Evolutionary conservation across 169 alveolate genomes (phyloP), one percentile per base, ranked within the genome.

Genomic region (Cryptosporidium felis): DNA sequence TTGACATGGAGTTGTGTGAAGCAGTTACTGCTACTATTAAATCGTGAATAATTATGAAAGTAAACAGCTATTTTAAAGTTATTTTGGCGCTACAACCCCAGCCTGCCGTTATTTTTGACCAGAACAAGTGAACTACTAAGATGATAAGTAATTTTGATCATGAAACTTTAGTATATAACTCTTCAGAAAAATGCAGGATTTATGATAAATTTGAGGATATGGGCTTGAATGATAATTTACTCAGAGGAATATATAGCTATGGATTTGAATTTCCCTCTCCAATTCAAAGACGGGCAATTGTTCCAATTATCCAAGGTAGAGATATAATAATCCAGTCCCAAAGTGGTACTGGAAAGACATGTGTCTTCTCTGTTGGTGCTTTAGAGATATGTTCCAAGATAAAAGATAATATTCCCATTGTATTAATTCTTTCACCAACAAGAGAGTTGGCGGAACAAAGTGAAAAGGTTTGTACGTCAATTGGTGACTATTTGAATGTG

Each of bases 181-280:
- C 67, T 9, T 51, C 85, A 2, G 85, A 74, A 45, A 46, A 74
- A 12, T 74, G 47, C 41, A 49, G 56, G 32, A 16, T 53, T 18
- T 74, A 51, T 44, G 28, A 74, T 58, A 53, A 98, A 23, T 97
- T 98, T 89, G 99, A 96, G 47, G 94, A 93, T 0, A 91, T 97
- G 94, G 96, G 96, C 10, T 91, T 98, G 58, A 96, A 95, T 61
- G 99, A 97, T 89, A 98, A 97, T 66, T 92, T 97, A 32, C 93
- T 98, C 45, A 96, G 98, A 91, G 99, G 99, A 56, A 95, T 98
- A 60, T 96, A 95, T 82, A 96, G 99, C 26, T 98, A 95, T 91
- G 99, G 99, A 28, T 97, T 98, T 88, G 99, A 97, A 92, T 95
- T 96, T 67, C 99, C 99, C 26, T 97, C 99, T 18, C 99, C 99